Conservation (phyloP, 192 early-diverging fungal genomes). For the Phycomyces blakesleeanus region DNA sequence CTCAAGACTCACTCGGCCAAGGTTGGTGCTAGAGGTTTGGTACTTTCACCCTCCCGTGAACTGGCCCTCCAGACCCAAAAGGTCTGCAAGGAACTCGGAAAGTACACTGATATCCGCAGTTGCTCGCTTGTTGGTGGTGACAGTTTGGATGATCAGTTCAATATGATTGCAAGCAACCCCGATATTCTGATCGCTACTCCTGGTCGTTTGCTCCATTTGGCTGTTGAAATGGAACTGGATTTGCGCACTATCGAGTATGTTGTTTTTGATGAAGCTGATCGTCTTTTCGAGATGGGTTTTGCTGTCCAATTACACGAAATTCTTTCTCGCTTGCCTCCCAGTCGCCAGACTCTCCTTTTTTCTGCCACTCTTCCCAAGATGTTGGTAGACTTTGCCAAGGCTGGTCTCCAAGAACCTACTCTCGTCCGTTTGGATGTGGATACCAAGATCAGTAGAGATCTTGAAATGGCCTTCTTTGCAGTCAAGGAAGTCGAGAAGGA, state of each 20-base stretch:
- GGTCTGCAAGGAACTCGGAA: constrained; percentile 86
- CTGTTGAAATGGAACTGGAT: constrained; percentile 90
- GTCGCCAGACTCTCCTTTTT: constrained; percentile 90
- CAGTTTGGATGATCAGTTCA: constrained; percentile 94
- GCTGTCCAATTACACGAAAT: constrained; percentile 94
- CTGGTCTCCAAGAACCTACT: constrained; percentile 89
- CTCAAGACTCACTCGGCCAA: constrained; percentile 87
- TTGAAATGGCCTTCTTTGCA: constrained; percentile 92
- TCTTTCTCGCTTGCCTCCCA: constrained; percentile 73
- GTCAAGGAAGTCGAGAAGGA: constrained; percentile 87
- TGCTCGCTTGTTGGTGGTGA: constrained; percentile 94
- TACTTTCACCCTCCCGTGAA: constrained; percentile 94
- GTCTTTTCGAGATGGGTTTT: constrained; percentile 97
- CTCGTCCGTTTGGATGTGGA: constrained; percentile 93
- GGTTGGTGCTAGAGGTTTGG: constrained; percentile 74
- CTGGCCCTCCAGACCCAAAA: constrained; percentile 95
- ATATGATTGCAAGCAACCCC: constrained; percentile 88
- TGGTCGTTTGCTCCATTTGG: constrained; percentile 77
- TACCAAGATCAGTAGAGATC: constrained; percentile 89
- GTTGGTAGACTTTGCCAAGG: constrained; percentile 95
- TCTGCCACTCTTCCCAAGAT: constrained; percentile 93
- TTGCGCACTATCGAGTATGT: constrained; percentile 89
- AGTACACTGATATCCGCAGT: constrained; percentile 88
- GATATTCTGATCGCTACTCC: constrained; percentile 89
- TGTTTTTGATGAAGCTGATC: constrained; percentile 99